Base-by-base conservation (phyloP, 2,329 filamentous ascomycete genomes). In the Sporothrix brunneoviolacea region DNA sequence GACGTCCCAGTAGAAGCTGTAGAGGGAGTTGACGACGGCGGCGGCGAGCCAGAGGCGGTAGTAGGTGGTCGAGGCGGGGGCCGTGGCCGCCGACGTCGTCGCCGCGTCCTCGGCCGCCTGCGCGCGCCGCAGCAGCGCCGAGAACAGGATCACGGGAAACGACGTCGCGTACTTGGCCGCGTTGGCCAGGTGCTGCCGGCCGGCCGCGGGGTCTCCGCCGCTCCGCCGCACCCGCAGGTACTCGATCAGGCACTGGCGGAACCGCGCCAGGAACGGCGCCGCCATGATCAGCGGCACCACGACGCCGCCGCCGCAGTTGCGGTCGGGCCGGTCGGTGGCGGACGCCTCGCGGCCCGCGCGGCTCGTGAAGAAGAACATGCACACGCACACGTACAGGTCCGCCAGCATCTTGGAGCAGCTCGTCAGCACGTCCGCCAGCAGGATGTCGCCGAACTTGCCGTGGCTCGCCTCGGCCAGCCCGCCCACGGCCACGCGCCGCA, bases 1-100 rank as follows among this genome's bases (percentile, higher is more conserved):
- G 27, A 97, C 83, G 62, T 98, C 93, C 93, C 93, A 98, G 74
- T 93, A 98, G 72, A 97, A 97, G n/a, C 86, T 90, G 70, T 95
- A 98, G 39, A 86, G 73, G 13, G 88, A 94, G 67, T 98, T 96
- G 60, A 93, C 63, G 30, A 89, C 71, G 27, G 88, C 86, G 38
- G 85, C 85, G 32, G 77, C 68, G 27, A 94, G 71, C 83, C 88
- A 93, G 42, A 72, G 70, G 36, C 71, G 72, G 64, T 80, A 77
- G 51, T 64, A 61, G 3, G 70, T 64, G 54, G 68, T 66, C 5
- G 70, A 67, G 4, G 67, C 59, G 13, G 59, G 19, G 8, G 67
- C 3, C 32, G 36, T 8, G 7, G 18, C 18, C 18, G 8, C 8
- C 27, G 12, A 22, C 39, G 24, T 13, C 32, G n/a, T 4, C 18